These are phyloP conservation scores for Candida khao-thaluensis DNA, from an alignment of 805 yeast species.

Conservation along the genomic window DNA sequence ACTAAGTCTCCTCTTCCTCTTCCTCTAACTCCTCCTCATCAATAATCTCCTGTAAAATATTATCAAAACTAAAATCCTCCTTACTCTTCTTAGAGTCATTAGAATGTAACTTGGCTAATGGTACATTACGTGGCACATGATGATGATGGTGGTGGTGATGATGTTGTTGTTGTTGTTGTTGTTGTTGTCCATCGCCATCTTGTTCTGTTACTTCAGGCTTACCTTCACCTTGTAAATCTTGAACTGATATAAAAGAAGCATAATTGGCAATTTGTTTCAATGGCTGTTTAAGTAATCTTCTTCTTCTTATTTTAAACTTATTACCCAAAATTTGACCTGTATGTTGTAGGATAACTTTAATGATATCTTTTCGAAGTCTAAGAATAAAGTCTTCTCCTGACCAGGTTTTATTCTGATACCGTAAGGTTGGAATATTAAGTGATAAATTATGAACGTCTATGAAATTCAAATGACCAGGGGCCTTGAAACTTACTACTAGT, in stretches of 20 bases:
- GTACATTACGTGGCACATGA: background rate
- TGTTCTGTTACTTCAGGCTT: constrained; percentile 3
- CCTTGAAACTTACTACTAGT: constrained; percentile 71
- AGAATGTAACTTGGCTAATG: background rate
- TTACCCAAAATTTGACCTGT: constrained; percentile 80
- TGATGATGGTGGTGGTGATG: constrained; percentile 11
- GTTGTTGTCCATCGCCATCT: constrained; percentile 4
- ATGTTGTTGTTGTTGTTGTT: constrained; percentile 5
- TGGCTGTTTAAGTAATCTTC: constrained; percentile 26
- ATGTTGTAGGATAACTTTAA: constrained; percentile 57
- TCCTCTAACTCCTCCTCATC: constrained; percentile 17
- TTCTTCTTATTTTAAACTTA: constrained; percentile 52
- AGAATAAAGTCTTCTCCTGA: constrained; percentile 65
- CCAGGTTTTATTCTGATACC: constrained; percentile 49
- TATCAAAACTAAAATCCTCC: constrained; percentile 15
- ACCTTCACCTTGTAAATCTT: constrained; percentile 34
- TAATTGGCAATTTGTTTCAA: constrained; percentile 42
- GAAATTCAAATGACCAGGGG: constrained; percentile 64
- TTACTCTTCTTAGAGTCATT: constrained; percentile 1
- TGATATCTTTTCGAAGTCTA: constrained; percentile 60
- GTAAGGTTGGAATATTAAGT: constrained; percentile 61
- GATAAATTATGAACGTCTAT: constrained; percentile 76
- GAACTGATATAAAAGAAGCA: constrained; percentile 35
- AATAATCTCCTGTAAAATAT: constrained; percentile 17
- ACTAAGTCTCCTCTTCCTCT: too few species aligned